Evolutionary conservation across 2,329 filamentous ascomycete genomes (phyloP).

Genomic region (Sclerotinia nivalis): DNA sequence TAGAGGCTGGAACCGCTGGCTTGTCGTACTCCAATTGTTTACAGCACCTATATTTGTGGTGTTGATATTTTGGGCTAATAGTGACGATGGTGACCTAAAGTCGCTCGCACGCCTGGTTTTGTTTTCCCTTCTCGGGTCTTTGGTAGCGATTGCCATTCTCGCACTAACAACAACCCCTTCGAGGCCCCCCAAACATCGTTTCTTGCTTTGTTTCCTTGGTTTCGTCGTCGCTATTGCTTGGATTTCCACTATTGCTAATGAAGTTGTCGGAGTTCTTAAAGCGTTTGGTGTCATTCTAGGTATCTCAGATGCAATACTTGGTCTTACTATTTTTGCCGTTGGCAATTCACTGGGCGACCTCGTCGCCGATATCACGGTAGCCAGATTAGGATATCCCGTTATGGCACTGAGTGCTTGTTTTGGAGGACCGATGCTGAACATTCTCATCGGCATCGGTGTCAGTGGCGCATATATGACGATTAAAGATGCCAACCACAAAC

Average conservation of each 20-base stretch:
- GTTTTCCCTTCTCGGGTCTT: slow-evolving; percentile 67
- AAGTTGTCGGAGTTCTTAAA: slow-evolving; percentile 94
- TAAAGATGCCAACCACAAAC: slow-evolving; percentile 63
- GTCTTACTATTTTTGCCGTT: slow-evolving; percentile 92
- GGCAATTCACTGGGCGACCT: slow-evolving; percentile 94
- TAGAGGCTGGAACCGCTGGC: slow-evolving; percentile 82
- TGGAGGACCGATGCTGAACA: slow-evolving; percentile 98
- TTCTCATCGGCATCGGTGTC: slow-evolving; percentile 90
- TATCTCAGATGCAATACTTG: slow-evolving; percentile 93
- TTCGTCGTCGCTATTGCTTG: slow-evolving; percentile 91
- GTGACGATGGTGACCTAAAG: slow-evolving; percentile 55
- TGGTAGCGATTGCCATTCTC: slow-evolving; percentile 65
- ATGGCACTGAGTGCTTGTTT: slow-evolving; percentile 96
- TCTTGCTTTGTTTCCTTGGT: slow-evolving; percentile 80
- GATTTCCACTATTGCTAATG: slow-evolving; percentile 93
- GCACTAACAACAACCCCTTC: slow-evolving; percentile 67
- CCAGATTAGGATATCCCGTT: slow-evolving; percentile 88
- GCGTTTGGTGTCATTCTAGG: slow-evolving; percentile 86
- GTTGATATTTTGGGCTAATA: slow-evolving; percentile 72
- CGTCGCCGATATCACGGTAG: slow-evolving; percentile 92
- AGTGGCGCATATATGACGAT: slow-evolving; percentile 87
- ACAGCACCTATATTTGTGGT: slow-evolving; percentile 83
- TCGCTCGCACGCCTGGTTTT: slow-evolving; percentile 59
- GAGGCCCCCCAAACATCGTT: slow-evolving; percentile 70
- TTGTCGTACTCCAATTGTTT: slow-evolving; percentile 81